phyloP scores from a whole-genome alignment of 2,329 filamentous ascomycete species.

The Arthrocladium fulminans region DNA sequence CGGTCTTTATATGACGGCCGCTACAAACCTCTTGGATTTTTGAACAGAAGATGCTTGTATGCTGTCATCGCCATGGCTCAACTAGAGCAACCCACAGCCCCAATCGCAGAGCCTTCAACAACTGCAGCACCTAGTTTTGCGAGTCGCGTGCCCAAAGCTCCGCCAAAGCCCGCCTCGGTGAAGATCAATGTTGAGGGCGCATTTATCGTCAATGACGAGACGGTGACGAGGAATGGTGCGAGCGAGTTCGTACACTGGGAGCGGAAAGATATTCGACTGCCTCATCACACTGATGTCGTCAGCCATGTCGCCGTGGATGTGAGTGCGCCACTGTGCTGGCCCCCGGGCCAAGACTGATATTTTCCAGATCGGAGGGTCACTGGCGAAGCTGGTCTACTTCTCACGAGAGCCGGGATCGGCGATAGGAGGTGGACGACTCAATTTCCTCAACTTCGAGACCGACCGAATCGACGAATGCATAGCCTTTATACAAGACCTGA shows the following conservation, averaged over 20 bases:
- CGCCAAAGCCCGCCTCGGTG: slow-evolving; percentile 58
- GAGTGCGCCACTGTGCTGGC: slow-evolving; percentile 33
- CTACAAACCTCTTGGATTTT: background rate
- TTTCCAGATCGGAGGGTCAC: slow-evolving; percentile 80
- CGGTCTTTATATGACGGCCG: background rate
- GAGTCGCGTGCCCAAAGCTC: slow-evolving; percentile 33
- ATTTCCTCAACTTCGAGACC: slow-evolving; percentile 95
- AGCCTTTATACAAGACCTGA: slow-evolving; percentile 77
- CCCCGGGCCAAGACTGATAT: background rate
- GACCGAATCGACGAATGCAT: slow-evolving; percentile 89
- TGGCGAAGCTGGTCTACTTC: slow-evolving; percentile 96
- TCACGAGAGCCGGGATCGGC: slow-evolving; percentile 73
- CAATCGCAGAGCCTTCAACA: background rate
- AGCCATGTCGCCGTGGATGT: slow-evolving; percentile 97
- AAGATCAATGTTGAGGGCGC: slow-evolving; percentile 95
- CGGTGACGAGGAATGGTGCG: slow-evolving; percentile 36
- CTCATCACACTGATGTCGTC: slow-evolving; percentile 88
- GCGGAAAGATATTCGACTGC: slow-evolving; percentile 88
- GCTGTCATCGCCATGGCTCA: slow-evolving; percentile 7
- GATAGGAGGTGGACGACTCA: slow-evolving; percentile 78
- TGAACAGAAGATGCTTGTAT: slow-evolving; percentile 7
- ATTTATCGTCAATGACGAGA: slow-evolving; percentile 85
- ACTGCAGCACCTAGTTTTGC: background rate
- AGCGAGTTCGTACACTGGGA: slow-evolving; percentile 55
- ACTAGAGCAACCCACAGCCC: slow-evolving; percentile 1